A percentile compares a stretch with the other conserved stretches of the same genome.
Evolutionary conservation across 257 asterid genomes (phyloP).

Genomic region (Salvia rosmarinus): DNA sequence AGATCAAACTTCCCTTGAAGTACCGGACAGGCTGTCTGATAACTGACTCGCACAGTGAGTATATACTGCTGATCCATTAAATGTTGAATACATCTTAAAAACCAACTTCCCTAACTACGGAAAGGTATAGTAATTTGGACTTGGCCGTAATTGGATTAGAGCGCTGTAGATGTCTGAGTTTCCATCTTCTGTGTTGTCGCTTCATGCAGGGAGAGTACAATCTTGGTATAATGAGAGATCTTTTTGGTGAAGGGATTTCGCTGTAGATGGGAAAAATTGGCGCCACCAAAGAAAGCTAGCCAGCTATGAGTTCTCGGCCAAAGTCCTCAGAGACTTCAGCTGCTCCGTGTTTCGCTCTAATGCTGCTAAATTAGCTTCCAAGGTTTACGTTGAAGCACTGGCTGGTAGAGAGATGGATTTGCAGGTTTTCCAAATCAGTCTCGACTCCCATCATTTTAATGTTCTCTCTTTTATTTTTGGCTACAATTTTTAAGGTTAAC

Average conservation of each 20-base stretch:
- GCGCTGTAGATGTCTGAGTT: background rate
- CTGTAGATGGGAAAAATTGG: constrained; percentile 56
- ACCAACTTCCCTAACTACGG: constrained; percentile 49
- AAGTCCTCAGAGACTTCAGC: constrained; percentile 49
- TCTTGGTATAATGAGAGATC: constrained; percentile 43
- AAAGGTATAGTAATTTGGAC: constrained; percentile 38
- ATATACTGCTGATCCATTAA: constrained; percentile 46
- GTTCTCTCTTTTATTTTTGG: background rate
- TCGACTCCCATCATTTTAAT: background rate
- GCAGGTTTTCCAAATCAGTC: constrained; percentile 35
- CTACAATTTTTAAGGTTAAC: background rate
- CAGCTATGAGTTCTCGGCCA: constrained; percentile 51
- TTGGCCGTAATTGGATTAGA: background rate
- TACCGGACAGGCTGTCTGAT: constrained; percentile 43
- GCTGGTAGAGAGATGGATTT: constrained; percentile 37
- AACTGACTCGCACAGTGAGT: constrained; percentile 39
- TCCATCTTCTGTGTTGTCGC: background rate
- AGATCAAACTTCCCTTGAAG: constrained; percentile 40
- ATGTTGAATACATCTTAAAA: constrained; percentile 45
- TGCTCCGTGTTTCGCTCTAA: constrained; percentile 43
- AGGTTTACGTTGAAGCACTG: constrained; percentile 35
- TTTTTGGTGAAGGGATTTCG: constrained; percentile 53
- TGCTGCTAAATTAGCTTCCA: constrained; percentile 42
- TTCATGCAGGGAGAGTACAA: constrained; percentile 42
- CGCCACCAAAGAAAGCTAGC: constrained; percentile 48